Base-by-base conservation (phyloP, 257 asterid genomes). In the Scutellaria galericulata region DNA sequence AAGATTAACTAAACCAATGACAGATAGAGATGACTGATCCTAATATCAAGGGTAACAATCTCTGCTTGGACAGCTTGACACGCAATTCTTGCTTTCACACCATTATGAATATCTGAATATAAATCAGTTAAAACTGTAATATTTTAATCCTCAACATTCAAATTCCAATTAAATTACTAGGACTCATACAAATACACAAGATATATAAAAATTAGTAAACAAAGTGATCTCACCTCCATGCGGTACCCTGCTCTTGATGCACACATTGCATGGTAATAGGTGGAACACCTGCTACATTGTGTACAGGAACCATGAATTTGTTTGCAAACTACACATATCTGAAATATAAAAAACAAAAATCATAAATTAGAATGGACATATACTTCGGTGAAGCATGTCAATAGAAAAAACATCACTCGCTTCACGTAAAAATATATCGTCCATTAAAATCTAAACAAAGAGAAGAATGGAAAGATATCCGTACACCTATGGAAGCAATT, bases 271-370 rank as follows among this genome's bases (percentile, higher is more conserved):
- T 95, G 99, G 77, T 86, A 95, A 80, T 88, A 90, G 45, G 98
- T 95, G 66, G 97, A 90, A 75, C 99, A 95, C 88, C 90, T 92
- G 86, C 84, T 78, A 80, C 99, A 95, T 75, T 95, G 97, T 50
- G 98, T 95, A 77, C 99, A 95, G 52, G 99, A 92, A 81, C 99
- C 99, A 78, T 95, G 99, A 70, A 91, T 95, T 86, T 95, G 99
- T 82, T 88, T 95, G 92, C 99, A 95, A 64, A 95, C 96, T 64
- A 95, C 97, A 87, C 99, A 95, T 70, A 90, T 92, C 99, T 95
- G 96, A 72, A 80, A 78, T 40, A 54, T 65, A 39, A 52, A 63
- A 52, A 27, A 24, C 37, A 75, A 37, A 46, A 20, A 66, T 47
- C 39, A 37, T 4, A 10, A 66, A 61, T 61, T 47, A 53, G 61